These are phyloP conservation scores for Mrakia frigida DNA, from an alignment of 768 basidiomycete genomes.

Conservation along the genomic window DNA sequence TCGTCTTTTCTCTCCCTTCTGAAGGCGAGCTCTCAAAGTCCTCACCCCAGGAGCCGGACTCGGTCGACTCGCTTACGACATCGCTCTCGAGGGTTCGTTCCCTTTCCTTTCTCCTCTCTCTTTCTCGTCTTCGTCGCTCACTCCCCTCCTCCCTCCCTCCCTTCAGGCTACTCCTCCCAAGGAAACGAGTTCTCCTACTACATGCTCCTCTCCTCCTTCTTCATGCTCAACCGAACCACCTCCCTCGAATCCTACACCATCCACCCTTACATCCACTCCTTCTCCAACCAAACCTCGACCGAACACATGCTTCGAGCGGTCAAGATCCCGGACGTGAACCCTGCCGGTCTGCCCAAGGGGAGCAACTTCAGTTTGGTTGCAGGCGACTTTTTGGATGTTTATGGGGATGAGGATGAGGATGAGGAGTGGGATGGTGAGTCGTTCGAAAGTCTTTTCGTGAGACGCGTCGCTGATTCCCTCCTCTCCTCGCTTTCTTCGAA, in stretches of 20 bases:
- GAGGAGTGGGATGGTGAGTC: slow-evolving; percentile 59
- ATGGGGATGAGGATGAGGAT: slow-evolving; percentile 54
- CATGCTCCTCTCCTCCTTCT: slow-evolving; percentile 70
- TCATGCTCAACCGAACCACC: slow-evolving; percentile 64
- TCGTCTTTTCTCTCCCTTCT: neutral
- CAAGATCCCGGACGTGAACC: slow-evolving; percentile 75
- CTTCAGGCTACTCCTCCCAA: slow-evolving; percentile 66
- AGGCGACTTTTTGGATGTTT: slow-evolving; percentile 93
- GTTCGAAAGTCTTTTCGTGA: too few relatives aligned
- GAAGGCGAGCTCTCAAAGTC: slow-evolving; percentile 59
- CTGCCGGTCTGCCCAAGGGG: slow-evolving; percentile 56
- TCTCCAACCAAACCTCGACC: slow-evolving; percentile 67
- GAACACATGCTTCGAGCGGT: slow-evolving; percentile 61
- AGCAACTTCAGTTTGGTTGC: slow-evolving; percentile 65
- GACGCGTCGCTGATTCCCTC: too few relatives aligned
- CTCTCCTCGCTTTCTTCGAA: too few relatives aligned
- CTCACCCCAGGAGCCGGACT: slow-evolving; percentile 88
- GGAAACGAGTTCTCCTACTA: slow-evolving; percentile 61
- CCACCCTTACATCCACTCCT: slow-evolving; percentile 86
- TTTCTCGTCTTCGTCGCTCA: too few relatives aligned
- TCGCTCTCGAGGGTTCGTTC: slow-evolving; percentile 58
- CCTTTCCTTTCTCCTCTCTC: too few relatives aligned
- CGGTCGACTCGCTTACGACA: slow-evolving; percentile 79
- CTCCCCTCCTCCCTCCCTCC: too few relatives aligned
- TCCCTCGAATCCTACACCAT: slow-evolving; percentile 53